These are phyloP conservation scores for Nicotiana rustica DNA, from an alignment of 305 asterid genomes.

Conservation along the genomic window DNA sequence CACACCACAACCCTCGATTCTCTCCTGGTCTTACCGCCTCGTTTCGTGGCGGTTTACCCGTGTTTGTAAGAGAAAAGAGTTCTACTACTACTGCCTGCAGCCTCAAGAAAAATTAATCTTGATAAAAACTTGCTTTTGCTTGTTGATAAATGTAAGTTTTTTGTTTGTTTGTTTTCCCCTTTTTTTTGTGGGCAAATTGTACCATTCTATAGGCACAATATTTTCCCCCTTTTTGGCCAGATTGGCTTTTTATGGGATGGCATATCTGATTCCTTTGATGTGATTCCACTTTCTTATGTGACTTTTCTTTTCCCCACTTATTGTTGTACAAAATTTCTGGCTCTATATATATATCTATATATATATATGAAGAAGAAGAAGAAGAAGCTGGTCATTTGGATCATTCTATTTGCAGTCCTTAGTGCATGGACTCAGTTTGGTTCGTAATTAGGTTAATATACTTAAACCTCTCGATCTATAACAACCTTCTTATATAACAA, in stretches of 20 bases:
- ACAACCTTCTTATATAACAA: no score
- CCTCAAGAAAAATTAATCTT: background rate
- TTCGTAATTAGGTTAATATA: no score
- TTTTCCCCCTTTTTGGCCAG: background rate
- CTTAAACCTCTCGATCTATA: no score
- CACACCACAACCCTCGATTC: background rate
- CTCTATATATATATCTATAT: no score
- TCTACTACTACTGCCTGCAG: slow-evolving; percentile 2
- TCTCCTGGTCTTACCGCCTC: slow-evolving; percentile 35
- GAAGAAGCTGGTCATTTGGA: background rate
- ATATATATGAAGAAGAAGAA: background rate
- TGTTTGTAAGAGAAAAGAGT: slow-evolving; percentile 24
- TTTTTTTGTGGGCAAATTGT: background rate
- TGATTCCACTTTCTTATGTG: background rate
- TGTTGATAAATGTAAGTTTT: background rate
- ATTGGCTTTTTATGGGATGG: slow-evolving; percentile 23
- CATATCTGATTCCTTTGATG: background rate
- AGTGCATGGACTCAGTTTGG: background rate
- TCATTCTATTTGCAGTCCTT: background rate
- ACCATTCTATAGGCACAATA: background rate
- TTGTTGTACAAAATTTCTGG: background rate
- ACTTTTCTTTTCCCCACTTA: background rate
- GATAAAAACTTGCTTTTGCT: background rate
- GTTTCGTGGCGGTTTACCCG: slow-evolving; percentile 24
- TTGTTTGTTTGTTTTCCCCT: background rate